phyloP scores from a whole-genome alignment of 2,329 filamentous ascomycete genomes.

The Paecilomyces sp. region DNA sequence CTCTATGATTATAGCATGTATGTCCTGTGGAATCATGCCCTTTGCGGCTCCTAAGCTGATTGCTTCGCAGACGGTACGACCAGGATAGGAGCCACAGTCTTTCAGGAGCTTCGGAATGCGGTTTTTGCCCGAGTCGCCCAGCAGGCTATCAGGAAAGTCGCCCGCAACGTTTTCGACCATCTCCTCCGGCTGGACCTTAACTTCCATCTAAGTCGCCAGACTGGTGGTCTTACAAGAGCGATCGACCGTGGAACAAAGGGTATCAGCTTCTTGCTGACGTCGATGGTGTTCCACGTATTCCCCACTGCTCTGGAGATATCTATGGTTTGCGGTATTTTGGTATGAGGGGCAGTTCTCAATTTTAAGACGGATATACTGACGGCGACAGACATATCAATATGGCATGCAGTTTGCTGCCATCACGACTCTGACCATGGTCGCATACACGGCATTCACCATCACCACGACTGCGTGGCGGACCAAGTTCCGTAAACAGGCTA shows the following conservation, averaged over 20 bases:
- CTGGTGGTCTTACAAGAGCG: slow-evolving; percentile 84
- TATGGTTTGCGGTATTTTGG: slow-evolving; percentile 89
- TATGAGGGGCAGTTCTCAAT: slow-evolving; percentile 20
- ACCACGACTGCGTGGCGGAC: slow-evolving; percentile 95
- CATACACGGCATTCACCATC: slow-evolving; percentile 95
- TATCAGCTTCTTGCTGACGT: slow-evolving; percentile 92
- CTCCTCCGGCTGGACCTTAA: slow-evolving; percentile 80
- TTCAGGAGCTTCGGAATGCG: slow-evolving; percentile 90
- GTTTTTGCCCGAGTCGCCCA: slow-evolving; percentile 96
- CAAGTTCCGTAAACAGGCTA: slow-evolving; percentile 89
- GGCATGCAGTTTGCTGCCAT: slow-evolving; percentile 86
- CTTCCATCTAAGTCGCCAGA: slow-evolving; percentile 92
- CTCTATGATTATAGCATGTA: slow-evolving; percentile 82
- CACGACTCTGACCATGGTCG: slow-evolving; percentile 82
- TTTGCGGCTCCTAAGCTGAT: slow-evolving; percentile 6
- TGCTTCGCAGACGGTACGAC: slow-evolving; percentile 62
- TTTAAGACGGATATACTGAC: not conserved
- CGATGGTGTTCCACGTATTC: slow-evolving; percentile 97
- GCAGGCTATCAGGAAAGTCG: slow-evolving; percentile 88
- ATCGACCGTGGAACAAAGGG: slow-evolving; percentile 97
- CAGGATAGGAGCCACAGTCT: slow-evolving; percentile 78
- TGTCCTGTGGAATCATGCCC: slow-evolving; percentile 16
- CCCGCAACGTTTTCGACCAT: slow-evolving; percentile 87
- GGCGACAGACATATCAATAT: slow-evolving; percentile 74
- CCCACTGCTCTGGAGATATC: slow-evolving; percentile 90